These are phyloP conservation scores for Pittosporum tobira DNA, from an alignment of 129 eudicot genomes.

Conservation along the genomic window DNA sequence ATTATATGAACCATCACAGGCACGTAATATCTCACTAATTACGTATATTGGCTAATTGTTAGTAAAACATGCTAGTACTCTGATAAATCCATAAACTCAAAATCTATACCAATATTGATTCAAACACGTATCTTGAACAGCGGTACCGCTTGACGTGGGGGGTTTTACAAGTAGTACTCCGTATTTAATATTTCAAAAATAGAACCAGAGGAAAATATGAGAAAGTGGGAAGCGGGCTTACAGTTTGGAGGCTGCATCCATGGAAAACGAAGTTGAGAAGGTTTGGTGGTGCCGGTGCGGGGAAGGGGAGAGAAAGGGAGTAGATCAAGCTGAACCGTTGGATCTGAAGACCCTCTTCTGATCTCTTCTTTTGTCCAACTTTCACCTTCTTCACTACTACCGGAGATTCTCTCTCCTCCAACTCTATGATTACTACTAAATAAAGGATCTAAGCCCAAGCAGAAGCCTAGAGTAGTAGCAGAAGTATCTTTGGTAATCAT, in stretches of 20 bases:
- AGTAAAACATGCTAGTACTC: too few species aligned
- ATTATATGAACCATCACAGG: too few species aligned
- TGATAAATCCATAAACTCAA: too few species aligned
- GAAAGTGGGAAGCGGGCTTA: slow-evolving; percentile 18
- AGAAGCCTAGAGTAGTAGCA: slow-evolving; percentile 44
- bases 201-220: not conserved
- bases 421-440: slow-evolving; percentile 5
- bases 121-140: too few species aligned
- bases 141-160: too few species aligned
- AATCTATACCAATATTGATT: too few species aligned
- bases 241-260: slow-evolving; percentile 57
- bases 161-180: too few species aligned
- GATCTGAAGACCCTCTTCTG: slow-evolving; percentile 46
- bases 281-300: slow-evolving; percentile 28
- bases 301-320: slow-evolving; percentile 65
- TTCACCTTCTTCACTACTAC: slow-evolving; percentile 7
- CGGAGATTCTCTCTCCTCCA: not conserved
- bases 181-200: not conserved
- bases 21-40: too few species aligned
- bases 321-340: slow-evolving; percentile 66
- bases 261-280: slow-evolving; percentile 43
- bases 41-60: too few species aligned
- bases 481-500: slow-evolving; percentile 3
- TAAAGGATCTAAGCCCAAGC: slow-evolving; percentile 45
- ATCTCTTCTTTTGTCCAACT: slow-evolving; percentile 12